Evolutionary conservation across 345 rosid genomes (phyloP), one percentile per base, ranked within the genome.

Genomic region (Rhodamnia rubescens): DNA sequence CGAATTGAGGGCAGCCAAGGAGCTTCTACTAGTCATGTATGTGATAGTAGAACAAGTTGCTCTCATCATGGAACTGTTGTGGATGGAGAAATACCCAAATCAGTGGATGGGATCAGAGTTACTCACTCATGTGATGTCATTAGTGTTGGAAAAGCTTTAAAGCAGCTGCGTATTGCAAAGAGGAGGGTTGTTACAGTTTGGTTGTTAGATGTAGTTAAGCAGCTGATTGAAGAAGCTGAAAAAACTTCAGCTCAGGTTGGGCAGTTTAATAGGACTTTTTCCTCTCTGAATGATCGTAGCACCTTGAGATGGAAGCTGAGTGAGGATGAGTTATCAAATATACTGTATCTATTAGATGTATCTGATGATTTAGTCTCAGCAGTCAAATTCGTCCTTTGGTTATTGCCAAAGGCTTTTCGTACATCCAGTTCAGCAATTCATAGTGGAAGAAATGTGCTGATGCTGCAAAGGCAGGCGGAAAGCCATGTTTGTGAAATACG

Each of bases 1-100:
- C 92, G 99, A 89, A 96, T 97, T 88, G 99, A 97, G 89, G 95
- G 95, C 91, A 97, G 99, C 91, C 99, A 93, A 90, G 99, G 99
- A 78, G 98, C 98, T 84, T 96, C 99, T 54, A 93, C 99, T 18
- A 97, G 99, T 88, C 99, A 96, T 86, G 91, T 95, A 50, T 94
- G 97, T 91, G 97, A 95, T 86, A 95, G 85, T 81, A 98, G 93
- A 91, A 91, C 91, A 83, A 90, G 82, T 90, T 93, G 98, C 86
- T 95, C 97, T 88, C 98, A 95, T 88, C 98, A 96, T 87, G 93
- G 92, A 88, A 89, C 89, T 85, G 94, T 91, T 84, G 75, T 75
- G 83, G 98, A 97, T 85, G 94, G 93, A 86, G 98, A 95, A 84
- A 85, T 89, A 36, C 90, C 89, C 27, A 93, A 92, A 87, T 82